Conservation (phyloP, 2,329 filamentous ascomycete genomes). For the Acephala macrosclerotiorum region DNA sequence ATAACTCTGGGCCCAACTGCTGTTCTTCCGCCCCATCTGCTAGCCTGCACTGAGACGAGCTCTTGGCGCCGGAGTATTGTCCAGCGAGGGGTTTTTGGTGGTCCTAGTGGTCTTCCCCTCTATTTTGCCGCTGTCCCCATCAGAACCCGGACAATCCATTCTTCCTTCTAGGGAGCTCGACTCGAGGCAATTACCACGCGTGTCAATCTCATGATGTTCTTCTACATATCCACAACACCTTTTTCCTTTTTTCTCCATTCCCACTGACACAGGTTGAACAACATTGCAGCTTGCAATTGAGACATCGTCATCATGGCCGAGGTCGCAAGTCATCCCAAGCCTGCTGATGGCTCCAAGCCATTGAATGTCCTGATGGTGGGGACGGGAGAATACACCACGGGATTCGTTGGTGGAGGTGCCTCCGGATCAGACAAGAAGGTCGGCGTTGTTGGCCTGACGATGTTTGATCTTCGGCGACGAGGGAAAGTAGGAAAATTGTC, state of each 20-base stretch:
- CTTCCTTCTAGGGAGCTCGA: neutral
- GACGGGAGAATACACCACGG: slow-evolving; percentile 96
- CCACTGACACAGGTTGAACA: slow-evolving; percentile 19
- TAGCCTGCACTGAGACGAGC: neutral
- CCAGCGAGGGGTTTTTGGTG: slow-evolving; percentile 14
- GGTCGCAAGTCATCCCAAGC: neutral
- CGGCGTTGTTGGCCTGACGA: slow-evolving; percentile 86
- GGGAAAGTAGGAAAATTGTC: slow-evolving; percentile 86
- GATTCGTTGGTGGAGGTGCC: slow-evolving; percentile 84
- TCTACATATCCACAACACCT: slow-evolving; percentile 11
- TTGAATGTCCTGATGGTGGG: slow-evolving; percentile 56
- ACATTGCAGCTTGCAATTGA: neutral
- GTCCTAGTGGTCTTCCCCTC: slow-evolving; percentile 23
- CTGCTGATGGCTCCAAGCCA: slow-evolving; percentile 24
- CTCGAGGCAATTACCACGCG: neutral
- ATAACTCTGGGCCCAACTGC: neutral
- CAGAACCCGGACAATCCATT: slow-evolving; percentile 6
- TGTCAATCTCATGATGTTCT: slow-evolving; percentile 8
- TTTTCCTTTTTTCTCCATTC: slow-evolving; percentile 13
- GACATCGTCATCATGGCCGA: slow-evolving; percentile 4
- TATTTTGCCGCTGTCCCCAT: slow-evolving; percentile 22
- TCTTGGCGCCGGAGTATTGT: slow-evolving; percentile 33
- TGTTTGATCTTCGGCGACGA: slow-evolving; percentile 87
- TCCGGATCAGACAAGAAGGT: slow-evolving; percentile 96
- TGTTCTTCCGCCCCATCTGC: neutral